Evolutionary conservation across 1,284 basidiomycete species (phyloP), one percentile per base, ranked within the genome.

Genomic region (Inonotus hispidus): DNA sequence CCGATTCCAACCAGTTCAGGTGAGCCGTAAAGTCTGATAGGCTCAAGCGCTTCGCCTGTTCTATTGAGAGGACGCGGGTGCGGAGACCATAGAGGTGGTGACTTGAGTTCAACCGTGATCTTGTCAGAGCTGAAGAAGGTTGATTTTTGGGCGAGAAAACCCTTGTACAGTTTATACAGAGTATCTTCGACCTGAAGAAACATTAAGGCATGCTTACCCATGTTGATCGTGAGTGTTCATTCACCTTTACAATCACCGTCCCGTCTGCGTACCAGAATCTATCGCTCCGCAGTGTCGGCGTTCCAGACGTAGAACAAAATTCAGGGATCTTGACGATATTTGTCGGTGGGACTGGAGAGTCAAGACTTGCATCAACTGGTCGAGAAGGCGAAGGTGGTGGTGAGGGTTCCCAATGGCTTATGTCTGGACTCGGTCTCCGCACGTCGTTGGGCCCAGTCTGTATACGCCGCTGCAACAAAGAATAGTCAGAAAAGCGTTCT

Each of bases 261-360:
- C 58, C 58, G 21, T 59, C 58, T n/a, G 27, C 50, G 29, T 43
- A 53, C 58, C 58, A 59, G 23, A 59, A 59, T 2, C n/a, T 43
- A 43, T 43, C 41, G 8, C 41, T 43, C 1, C 41, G 32, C 32
- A 8, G 8, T 32, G 32, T 32, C 32, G 32, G 32, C 8, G 32
- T 32, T 32, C 32, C 32, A 32, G 32, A 4, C 8, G 8, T 32
- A 8, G 4, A 4, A 32, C 32, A 32, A 8, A 32, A 32, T 4
- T 32, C 32, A 32, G 32, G 8, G 32, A 3, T 32, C 32, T 32
- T 32, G 32, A 32, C 8, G 32, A 8, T 32, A 4, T 32, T 32
- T 3, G 32, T 32, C 3, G 32, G 32, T 32, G 32, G 32, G 8
- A 4, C 32, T 3, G 32, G 32, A 32, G 32, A 4, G 3, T 3